Evolutionary conservation across 148 eudicot genomes (phyloP).

Genomic region (Silene conica): DNA sequence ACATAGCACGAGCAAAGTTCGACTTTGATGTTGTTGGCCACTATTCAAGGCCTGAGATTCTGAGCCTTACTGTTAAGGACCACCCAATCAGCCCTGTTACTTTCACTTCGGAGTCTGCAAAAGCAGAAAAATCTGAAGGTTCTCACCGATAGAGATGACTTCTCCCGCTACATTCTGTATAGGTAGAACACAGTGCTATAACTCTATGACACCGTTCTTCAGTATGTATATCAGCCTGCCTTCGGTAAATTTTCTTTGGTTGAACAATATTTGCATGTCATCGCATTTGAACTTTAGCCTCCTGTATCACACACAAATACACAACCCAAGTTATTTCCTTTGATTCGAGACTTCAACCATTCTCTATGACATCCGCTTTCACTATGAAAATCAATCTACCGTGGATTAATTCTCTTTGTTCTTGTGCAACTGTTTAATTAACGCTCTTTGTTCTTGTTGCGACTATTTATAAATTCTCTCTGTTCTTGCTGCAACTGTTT

Average conservation of each 20-base stretch:
- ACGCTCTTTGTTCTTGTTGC: no score
- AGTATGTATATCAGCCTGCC: not conserved
- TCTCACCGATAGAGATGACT: conserved; percentile 30
- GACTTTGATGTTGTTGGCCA: conserved; percentile 94
- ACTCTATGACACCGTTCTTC: conserved; percentile 4
- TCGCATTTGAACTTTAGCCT: not conserved
- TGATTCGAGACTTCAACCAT: no score
- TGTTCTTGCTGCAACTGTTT: no score
- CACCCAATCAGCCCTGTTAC: conserved; percentile 67
- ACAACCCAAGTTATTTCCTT: no score
- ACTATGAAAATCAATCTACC: no score
- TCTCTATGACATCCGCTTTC: no score
- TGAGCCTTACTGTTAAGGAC: conserved; percentile 74
- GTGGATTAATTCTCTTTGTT: no score
- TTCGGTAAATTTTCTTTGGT: not conserved
- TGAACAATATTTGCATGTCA: not conserved
- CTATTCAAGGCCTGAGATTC: conserved; percentile 78
- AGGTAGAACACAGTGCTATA: conserved; percentile 6
- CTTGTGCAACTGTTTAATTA: no score
- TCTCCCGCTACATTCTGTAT: not conserved
- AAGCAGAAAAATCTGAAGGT: conserved; percentile 42
- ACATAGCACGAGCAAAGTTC: conserved; percentile 76
- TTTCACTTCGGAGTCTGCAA: conserved; percentile 57
- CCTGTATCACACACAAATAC: not conserved
- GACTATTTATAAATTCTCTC: no score